Evolutionary conservation across 495 filamentous ascomycete genomes (phyloP).

Genomic region (Aspergillus diversus): DNA sequence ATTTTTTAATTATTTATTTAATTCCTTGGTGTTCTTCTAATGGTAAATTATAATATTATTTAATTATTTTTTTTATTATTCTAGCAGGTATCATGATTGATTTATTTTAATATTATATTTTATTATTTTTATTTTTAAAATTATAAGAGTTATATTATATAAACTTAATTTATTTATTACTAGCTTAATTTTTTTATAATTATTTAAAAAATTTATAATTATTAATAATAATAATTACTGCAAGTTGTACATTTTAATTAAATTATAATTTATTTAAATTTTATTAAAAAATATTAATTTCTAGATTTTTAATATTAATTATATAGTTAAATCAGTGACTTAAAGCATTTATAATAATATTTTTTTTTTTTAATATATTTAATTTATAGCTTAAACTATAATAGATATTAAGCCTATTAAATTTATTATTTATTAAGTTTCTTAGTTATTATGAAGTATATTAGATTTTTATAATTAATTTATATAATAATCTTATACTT

Average conservation of each 20-base stretch:
- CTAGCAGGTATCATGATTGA: not conserved
- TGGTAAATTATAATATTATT: not conserved
- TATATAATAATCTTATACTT: not conserved
- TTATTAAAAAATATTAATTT: constrained; percentile 5
- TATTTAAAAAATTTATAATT: constrained; percentile 1
- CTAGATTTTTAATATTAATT: constrained; percentile 5
- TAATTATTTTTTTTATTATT: constrained; percentile 1
- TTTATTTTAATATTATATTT: constrained; percentile 8
- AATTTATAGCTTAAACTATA: constrained; percentile 1
- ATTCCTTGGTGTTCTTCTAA: not conserved
- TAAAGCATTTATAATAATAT: not conserved
- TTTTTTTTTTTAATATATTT: constrained; percentile 4
- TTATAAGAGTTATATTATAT: not conserved
- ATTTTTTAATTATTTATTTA: not conserved
- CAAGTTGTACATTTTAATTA: constrained; percentile 1
- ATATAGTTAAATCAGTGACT: not conserved
- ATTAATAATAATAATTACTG: constrained; percentile 5
- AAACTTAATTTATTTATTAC: constrained; percentile 5
- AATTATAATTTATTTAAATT: not conserved
- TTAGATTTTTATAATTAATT: constrained; percentile 4
- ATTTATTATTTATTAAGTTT: not conserved
- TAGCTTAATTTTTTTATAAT: not conserved
- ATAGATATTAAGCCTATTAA: not conserved
- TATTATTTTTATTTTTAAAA: constrained; percentile 2
- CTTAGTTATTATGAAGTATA: not conserved